Evolutionary conservation across 108 stramenopile species (phyloP).

Genomic region (Chaetoceros tenuissimus): DNA sequence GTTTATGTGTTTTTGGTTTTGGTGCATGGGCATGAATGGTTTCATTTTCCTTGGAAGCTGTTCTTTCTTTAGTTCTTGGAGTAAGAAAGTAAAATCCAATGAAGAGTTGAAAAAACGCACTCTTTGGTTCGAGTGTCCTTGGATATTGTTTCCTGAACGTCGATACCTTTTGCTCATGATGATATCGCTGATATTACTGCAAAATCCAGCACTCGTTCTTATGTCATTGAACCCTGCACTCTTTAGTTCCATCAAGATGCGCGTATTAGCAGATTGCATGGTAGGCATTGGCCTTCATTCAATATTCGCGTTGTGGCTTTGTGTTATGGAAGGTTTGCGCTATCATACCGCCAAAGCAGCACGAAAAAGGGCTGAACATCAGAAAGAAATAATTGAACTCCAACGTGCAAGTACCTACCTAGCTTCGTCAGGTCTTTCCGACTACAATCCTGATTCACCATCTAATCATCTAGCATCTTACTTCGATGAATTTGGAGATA

Average conservation of each 20-base stretch:
- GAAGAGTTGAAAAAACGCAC: conserved; percentile 1
- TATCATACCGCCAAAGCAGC: conserved; percentile 62
- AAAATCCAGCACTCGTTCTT: conserved; percentile 56
- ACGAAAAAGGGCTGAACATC: conserved; percentile 49
- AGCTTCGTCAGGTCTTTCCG: conserved; percentile 11
- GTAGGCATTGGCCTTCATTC: conserved; percentile 62
- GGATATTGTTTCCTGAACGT: conserved; percentile 70
- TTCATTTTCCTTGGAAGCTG: conserved; percentile 1
- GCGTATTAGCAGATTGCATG: conserved; percentile 42
- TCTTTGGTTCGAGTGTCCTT: conserved; percentile 70
- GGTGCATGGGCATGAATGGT: conserved; percentile 37
- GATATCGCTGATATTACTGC: conserved; percentile 47
- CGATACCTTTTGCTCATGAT: conserved; percentile 57
- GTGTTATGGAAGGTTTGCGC: conserved; percentile 63
- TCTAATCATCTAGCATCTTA: conserved; percentile 30
- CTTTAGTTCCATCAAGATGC: conserved; percentile 28
- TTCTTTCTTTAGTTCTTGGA: background rate
- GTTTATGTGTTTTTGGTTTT: conserved; percentile 53
- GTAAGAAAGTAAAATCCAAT: background rate
- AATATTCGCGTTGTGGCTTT: conserved; percentile 62
- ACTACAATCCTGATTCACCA: conserved; percentile 11
- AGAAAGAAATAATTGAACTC: conserved; percentile 48
- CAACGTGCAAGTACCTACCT: conserved; percentile 49
- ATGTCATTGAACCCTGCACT: conserved; percentile 40
- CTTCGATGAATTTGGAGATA: conserved; percentile 59